phyloP scores from a whole-genome alignment of 202 grass and related monocot genomes.

The Panicum virgatum region DNA sequence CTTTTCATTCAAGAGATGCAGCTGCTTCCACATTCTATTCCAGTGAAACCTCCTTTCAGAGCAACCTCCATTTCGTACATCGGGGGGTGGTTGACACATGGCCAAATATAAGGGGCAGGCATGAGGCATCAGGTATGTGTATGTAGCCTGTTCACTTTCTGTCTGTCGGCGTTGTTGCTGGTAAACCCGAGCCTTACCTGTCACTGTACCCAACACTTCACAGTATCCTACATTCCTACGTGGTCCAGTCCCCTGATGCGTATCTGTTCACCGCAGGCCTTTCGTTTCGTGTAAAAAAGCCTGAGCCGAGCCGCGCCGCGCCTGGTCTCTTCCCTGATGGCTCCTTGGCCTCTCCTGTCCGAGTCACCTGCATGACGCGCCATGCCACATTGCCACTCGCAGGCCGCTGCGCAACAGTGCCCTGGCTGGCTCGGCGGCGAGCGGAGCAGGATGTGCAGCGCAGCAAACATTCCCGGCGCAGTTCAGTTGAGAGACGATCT shows the following conservation, averaged over 20 bases:
- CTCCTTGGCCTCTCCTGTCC: neutral
- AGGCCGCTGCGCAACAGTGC: neutral
- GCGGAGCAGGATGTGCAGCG: neutral
- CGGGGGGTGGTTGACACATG: neutral
- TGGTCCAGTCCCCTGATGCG: neutral
- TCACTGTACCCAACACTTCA: neutral
- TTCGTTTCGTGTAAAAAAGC: slow-evolving; percentile 5
- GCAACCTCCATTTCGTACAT: neutral
- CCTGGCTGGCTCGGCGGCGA: neutral
- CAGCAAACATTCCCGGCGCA: neutral
- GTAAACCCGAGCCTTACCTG: neutral
- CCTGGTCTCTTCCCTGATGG: too few relatives aligned
- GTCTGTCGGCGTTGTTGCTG: neutral
- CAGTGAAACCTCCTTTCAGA: slow-evolving; percentile 27
- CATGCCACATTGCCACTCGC: neutral
- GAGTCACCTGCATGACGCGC: neutral
- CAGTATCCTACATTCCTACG: neutral
- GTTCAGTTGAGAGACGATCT: neutral
- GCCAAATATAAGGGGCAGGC: neutral
- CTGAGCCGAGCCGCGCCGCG: neutral
- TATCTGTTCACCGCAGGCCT: neutral
- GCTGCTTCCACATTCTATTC: neutral
- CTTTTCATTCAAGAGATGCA: neutral
- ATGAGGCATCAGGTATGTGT: neutral
- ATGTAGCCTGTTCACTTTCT: slow-evolving; percentile 1